Evolutionary conservation across 2,329 filamentous ascomycete genomes (phyloP).

Genomic region (Blastomyces parvus): DNA sequence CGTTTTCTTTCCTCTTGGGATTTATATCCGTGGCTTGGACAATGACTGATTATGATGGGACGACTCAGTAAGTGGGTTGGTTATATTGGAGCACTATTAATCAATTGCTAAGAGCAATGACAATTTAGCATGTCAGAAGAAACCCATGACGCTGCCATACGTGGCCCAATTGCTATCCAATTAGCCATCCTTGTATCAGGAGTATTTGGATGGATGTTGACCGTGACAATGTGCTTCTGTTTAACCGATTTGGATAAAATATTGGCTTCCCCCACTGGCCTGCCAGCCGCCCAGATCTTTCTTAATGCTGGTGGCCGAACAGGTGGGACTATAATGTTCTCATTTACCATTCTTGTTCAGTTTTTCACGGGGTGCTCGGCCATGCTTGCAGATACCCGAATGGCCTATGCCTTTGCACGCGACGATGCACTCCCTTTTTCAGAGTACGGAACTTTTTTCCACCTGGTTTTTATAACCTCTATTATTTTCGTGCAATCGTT

Average conservation of each 20-base stretch:
- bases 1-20: conserved; percentile 54
- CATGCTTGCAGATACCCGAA: conserved; percentile 54
- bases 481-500: neutral
- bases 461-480: neutral
- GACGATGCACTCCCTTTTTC: conserved; percentile 55
- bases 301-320: conserved; percentile 49
- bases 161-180: conserved; percentile 51
- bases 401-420: conserved; percentile 53
- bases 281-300: conserved; percentile 52
- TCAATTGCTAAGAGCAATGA: conserved; percentile 15
- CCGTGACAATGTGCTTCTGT: conserved; percentile 55
- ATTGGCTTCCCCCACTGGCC: conserved; percentile 48
- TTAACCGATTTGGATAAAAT: conserved; percentile 49
- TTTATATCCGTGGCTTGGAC: conserved; percentile 41
- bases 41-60: conserved; percentile 62
- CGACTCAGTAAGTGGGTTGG: conserved; percentile 46
- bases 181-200: conserved; percentile 52
- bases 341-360: conserved; percentile 53
- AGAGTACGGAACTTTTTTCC: conserved; percentile 28
- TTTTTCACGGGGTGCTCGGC: conserved; percentile 57
- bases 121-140: conserved; percentile 53
- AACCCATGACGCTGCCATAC: conserved; percentile 53
- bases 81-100: conserved; percentile 11
- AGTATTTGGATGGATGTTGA: conserved; percentile 52
- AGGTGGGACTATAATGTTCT: conserved; percentile 53